Conservation (phyloP, 768 basidiomycete species). For the Russula dissimulans region DNA sequence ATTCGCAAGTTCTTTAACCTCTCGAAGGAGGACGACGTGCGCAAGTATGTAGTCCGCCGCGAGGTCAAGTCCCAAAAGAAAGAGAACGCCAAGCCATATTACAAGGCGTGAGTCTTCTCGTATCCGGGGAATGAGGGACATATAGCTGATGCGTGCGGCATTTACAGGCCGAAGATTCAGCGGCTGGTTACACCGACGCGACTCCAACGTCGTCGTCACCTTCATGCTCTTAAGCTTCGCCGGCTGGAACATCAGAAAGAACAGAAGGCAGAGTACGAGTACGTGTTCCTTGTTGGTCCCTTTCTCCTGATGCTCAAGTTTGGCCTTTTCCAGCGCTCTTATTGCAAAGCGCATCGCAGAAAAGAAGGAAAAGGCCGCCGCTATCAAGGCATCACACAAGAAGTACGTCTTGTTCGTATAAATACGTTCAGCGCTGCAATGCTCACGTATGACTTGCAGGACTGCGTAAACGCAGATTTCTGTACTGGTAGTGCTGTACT, state of each 20-base stretch:
- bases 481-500: background rate
- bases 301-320: background rate
- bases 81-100: constrained; percentile 84
- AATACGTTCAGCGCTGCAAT: background rate
- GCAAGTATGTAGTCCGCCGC: constrained; percentile 91
- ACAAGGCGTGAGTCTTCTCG: constrained; percentile 72
- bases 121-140: background rate
- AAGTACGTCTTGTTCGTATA: constrained; percentile 32
- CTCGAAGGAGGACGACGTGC: constrained; percentile 95
- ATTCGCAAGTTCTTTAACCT: constrained; percentile 97
- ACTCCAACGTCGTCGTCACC: constrained; percentile 93
- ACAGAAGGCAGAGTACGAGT: constrained; percentile 92
- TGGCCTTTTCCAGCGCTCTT: constrained; percentile 38
- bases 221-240: constrained; percentile 80
- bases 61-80: constrained; percentile 89
- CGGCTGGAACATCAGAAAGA: constrained; percentile 88
- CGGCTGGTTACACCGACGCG: constrained; percentile 91
- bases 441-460: background rate
- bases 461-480: constrained; percentile 13
- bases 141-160: background rate
- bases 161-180: constrained; percentile 84
- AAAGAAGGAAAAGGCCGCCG: constrained; percentile 86
- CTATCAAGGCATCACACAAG: constrained; percentile 78
- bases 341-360: constrained; percentile 85
- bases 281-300: constrained; percentile 24